A percentile compares a stretch with the other conserved stretches of the same genome.
Conservation (phyloP, 345 rosid species). For the Citrus inodora region DNA sequence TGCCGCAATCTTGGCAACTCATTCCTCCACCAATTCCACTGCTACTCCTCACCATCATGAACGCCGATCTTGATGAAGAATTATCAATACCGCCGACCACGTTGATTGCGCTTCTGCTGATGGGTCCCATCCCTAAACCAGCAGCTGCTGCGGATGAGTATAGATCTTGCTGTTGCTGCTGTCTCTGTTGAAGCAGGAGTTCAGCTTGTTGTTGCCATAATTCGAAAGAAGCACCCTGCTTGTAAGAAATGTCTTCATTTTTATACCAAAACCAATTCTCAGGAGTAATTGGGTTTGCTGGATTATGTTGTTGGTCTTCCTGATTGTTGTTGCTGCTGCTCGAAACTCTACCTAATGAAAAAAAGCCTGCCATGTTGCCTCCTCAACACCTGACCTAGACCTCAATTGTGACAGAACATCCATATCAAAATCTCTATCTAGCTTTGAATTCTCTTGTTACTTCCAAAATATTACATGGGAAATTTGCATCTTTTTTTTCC, state of each 20-base stretch:
- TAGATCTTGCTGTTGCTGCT: slow-evolving; percentile 58
- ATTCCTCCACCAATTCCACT: slow-evolving; percentile 34
- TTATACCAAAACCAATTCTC: slow-evolving; percentile 65
- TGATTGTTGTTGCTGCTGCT: slow-evolving; percentile 13
- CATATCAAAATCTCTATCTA: slow-evolving; percentile 29
- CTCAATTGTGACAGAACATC: slow-evolving; percentile 33
- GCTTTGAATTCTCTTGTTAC: neutral
- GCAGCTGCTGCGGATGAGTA: slow-evolving; percentile 54
- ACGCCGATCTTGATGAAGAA: slow-evolving; percentile 48
- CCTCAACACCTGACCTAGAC: slow-evolving; percentile 45
- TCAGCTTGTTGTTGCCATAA: slow-evolving; percentile 49
- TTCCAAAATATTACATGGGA: slow-evolving; percentile 3
- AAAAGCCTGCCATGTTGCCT: slow-evolving; percentile 59
- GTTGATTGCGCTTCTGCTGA: slow-evolving; percentile 38
- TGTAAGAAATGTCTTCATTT: slow-evolving; percentile 42
- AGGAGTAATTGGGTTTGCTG: slow-evolving; percentile 30
- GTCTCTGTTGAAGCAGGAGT: slow-evolving; percentile 37
- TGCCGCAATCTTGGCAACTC: slow-evolving; percentile 88
- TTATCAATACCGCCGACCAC: slow-evolving; percentile 37
- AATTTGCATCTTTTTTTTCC: neutral
- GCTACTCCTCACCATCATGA: slow-evolving; percentile 36
- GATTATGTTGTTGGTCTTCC: slow-evolving; percentile 31
- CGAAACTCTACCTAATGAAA: slow-evolving; percentile 44
- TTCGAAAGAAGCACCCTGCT: slow-evolving; percentile 35
- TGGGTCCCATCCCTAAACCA: slow-evolving; percentile 47